phyloP scores from a whole-genome alignment of 2,329 filamentous ascomycete genomes.

The Colletotrichum filicis region DNA sequence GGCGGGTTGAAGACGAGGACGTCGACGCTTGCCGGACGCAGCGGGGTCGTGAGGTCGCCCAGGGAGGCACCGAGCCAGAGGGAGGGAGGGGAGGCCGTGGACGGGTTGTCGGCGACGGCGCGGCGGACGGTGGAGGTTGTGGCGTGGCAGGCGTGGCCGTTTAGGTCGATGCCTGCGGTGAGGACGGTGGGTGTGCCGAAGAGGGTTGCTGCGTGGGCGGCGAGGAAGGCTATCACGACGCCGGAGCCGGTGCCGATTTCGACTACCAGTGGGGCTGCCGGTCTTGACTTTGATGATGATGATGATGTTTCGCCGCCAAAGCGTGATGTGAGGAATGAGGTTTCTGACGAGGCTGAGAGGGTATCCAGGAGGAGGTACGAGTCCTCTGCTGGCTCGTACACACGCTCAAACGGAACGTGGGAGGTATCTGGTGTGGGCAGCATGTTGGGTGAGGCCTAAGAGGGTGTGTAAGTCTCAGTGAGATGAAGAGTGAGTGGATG shows the following conservation, averaged over 20 bases:
- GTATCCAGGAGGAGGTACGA: slow-evolving; percentile 95
- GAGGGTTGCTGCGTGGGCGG: slow-evolving; percentile 77
- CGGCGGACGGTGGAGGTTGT: slow-evolving; percentile 75
- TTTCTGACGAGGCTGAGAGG: slow-evolving; percentile 78
- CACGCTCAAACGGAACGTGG: slow-evolving; percentile 86
- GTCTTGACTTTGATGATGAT: background rate
- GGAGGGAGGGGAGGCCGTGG: slow-evolving; percentile 55
- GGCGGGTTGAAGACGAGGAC: slow-evolving; percentile 96
- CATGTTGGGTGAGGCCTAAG: slow-evolving; percentile 62
- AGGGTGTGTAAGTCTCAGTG: slow-evolving; percentile 4
- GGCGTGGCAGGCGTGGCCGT: slow-evolving; percentile 82
- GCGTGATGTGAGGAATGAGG: slow-evolving; percentile 71
- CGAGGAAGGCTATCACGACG: slow-evolving; percentile 89
- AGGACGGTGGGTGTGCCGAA: slow-evolving; percentile 79
- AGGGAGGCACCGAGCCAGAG: slow-evolving; percentile 74
- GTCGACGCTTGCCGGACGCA: slow-evolving; percentile 74
- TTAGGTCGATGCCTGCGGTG: slow-evolving; percentile 85
- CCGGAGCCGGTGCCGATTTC: slow-evolving; percentile 94
- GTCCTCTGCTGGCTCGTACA: slow-evolving; percentile 97
- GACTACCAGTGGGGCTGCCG: slow-evolving; percentile 70
- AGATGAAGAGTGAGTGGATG: background rate
- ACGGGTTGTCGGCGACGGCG: slow-evolving; percentile 49
- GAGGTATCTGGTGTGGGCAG: slow-evolving; percentile 93
- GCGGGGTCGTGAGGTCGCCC: slow-evolving; percentile 74
- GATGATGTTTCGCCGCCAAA: slow-evolving; percentile 60